phyloP scores from a whole-genome alignment of 768 basidiomycete genomes.

The Fomitopsis pulvina region DNA sequence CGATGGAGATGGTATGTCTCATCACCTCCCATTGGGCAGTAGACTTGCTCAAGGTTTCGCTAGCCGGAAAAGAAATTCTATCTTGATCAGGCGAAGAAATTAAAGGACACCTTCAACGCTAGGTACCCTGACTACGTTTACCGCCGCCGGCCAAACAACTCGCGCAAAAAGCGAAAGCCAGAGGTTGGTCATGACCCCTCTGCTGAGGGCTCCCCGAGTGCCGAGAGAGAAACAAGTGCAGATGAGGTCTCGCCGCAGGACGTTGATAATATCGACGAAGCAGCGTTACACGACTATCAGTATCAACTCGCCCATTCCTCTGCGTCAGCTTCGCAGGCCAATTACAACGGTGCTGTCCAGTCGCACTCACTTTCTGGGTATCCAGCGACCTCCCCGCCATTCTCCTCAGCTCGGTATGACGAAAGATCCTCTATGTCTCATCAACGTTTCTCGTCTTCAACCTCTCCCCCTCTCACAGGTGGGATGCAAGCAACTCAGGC shows the following conservation, averaged over 20 bases:
- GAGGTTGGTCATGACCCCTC: constrained; percentile 27
- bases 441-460: background rate
- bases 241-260: constrained; percentile 38
- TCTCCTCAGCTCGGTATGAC: background rate
- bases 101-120: constrained; percentile 81
- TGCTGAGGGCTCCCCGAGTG: constrained; percentile 24
- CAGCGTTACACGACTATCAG: constrained; percentile 16
- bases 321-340: constrained; percentile 1
- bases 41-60: background rate
- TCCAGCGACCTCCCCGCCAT: background rate
- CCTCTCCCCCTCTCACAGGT: background rate
- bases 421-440: background rate
- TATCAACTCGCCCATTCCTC: constrained; percentile 17
- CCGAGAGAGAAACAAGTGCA: constrained; percentile 25
- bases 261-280: constrained; percentile 17
- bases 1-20: constrained; percentile 61
- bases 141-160: constrained; percentile 82
- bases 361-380: constrained; percentile 4
- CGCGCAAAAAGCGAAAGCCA: constrained; percentile 53
- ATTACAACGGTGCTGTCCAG: background rate
- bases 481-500: background rate
- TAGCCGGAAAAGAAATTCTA: constrained; percentile 84
- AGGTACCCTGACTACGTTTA: constrained; percentile 91
- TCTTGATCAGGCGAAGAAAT: constrained; percentile 76
- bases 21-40: background rate